phyloP scores from a whole-genome alignment of 768 basidiomycete species.

The Nidularia sp. region DNA sequence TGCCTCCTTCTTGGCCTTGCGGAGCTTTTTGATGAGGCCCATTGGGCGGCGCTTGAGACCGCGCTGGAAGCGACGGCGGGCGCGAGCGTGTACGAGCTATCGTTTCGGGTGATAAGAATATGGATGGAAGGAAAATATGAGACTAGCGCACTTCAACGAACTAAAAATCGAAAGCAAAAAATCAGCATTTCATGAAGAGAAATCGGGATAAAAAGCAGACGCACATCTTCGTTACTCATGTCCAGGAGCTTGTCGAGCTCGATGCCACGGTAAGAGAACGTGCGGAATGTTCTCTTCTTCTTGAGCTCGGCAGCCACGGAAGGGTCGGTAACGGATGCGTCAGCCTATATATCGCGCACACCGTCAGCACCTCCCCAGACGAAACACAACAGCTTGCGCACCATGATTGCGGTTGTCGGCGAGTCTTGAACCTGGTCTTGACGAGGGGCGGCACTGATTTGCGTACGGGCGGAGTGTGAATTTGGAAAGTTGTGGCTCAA shows the following conservation, averaged over 20 bases:
- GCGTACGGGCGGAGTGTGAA: conserved; percentile 24
- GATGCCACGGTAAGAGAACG: conserved; percentile 97
- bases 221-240: conserved; percentile 90
- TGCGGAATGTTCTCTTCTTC: conserved; percentile 98
- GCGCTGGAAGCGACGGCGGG: conserved; percentile 97
- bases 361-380: conserved; percentile 7
- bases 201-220: conserved; percentile 20
- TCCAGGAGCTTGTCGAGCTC: conserved; percentile 99
- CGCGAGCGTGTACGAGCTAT: conserved; percentile 96
- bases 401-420: conserved; percentile 36
- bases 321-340: conserved; percentile 80
- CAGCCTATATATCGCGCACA: conserved; percentile 51
- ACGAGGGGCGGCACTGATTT: conserved; percentile 14
- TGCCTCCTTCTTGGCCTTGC: conserved; percentile 99
- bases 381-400: conserved; percentile 14
- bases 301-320: conserved; percentile 93
- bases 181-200: not conserved
- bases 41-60: conserved; percentile 98
- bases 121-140: not conserved
- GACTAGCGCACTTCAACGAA: conserved; percentile 67
- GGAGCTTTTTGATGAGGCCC: conserved; percentile 98
- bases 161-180: conserved; percentile 26
- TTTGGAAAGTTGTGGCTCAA: conserved; percentile 34
- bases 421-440: conserved; percentile 29
- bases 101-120: conserved; percentile 2